Evolutionary conservation across 2,329 filamentous ascomycete genomes (phyloP), one percentile per base, ranked within the genome.

Genomic region (Alternaria infectoria): DNA sequence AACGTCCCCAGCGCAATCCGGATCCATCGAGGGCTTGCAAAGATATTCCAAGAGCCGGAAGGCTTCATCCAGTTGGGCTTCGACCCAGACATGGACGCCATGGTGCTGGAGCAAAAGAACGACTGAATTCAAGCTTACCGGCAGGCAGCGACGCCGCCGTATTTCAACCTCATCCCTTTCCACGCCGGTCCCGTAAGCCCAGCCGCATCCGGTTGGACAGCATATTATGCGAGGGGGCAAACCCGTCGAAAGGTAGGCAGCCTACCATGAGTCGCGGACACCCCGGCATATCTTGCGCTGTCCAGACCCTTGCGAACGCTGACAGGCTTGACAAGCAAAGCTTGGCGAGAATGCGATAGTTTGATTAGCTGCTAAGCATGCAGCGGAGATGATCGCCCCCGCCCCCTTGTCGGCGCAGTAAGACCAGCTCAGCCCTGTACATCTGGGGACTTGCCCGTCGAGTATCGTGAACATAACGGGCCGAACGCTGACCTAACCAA

Each of bases 101-200:
- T 28, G n/a, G 19, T 51, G 47, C n/a, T 10, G 47, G 13, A 51
- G 26, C 28, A 32, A 8, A 10, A 51, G 19, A 45, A 19, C 26
- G n/a, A 19, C 47, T 21, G 17, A 11, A 19, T 2, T 12, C 12
- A 15, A 28, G 26, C 26, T 21, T 15, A 13, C 7, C 26, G 26
- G 11, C n/a, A 32, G 36, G 17, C 26, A 51, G 47, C 47, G 47
- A 28, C 9, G 17, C 47, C 17, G 26, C 26, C n/a, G 26, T 51
- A 51, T 51, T 51, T 51, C 47, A 51, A 51, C 25, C 47, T 51
- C 47, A 51, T 51, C 47, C 26, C 47, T 51, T 51, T 51, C 26
- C n/a, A 51, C 26, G 26, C 47, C 26, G 26, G 26, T 51, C 26
- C 26, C 26, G 26, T 51, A 51, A 51, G 26, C 47, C 26, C 47